Evolutionary conservation across 352 stramenopile species (phyloP), one percentile per base, ranked within the genome.

Genomic region (Pythium periplocum): DNA sequence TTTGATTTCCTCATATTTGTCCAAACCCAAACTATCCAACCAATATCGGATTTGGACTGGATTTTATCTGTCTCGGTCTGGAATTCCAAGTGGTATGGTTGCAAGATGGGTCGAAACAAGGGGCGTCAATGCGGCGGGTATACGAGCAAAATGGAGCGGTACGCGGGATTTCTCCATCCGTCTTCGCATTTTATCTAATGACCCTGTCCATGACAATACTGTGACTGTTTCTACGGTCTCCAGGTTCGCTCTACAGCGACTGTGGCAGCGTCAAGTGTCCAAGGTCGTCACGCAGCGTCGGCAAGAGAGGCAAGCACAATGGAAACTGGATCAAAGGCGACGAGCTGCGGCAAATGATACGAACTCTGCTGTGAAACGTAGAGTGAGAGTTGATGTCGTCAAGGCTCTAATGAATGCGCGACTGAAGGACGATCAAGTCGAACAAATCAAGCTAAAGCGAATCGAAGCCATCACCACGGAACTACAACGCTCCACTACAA

Each of bases 141-240:
- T 48, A 62, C 62, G 53, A 89, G 75, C 54, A 91, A 91, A 70
- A 82, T 86, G 57, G 78, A 87, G 68, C 64, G 76, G 80, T 78
- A 10, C 26, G 53, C n/a, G 31, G 10, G 17, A 26, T 26, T 26
- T 26, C 17, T 26, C 17, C 17, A 26, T 26, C 17, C 17, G 17
- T 26, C 17, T 26, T 26, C 17, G 17, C 17, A 26, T 26, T 26
- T 26, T 26, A 26, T 26, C 17, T 35, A 10, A 31, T 17, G 35
- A 50, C 17, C 1, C 37, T 4, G 37, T 35, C 8, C 5, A 46
- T 3, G n/a, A 6, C 32, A 11, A 5, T 51, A 17, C 10, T 35
- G 30, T 10, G 32, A 2, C 26, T 33, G 38, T 0, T 26, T 26
- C 17, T 26, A 26, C 17, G 17, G 17, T 26, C 17, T 26, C 3